Conservation (phyloP, 2,329 filamentous ascomycete genomes). For the Botrytis porri region DNA sequence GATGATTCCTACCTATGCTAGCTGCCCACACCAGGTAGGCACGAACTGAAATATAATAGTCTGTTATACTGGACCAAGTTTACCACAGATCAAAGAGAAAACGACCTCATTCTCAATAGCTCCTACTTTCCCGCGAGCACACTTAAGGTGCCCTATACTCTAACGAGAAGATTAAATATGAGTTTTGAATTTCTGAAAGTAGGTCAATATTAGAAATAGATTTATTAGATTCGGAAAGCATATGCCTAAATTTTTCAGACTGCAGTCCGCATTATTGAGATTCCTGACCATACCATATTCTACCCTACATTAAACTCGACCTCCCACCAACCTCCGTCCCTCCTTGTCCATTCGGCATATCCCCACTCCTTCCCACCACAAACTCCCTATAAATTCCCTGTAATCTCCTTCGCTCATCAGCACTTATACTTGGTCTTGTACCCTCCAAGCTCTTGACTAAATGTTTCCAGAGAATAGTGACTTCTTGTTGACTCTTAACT, state of each 20-base stretch:
- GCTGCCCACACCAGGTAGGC: background rate
- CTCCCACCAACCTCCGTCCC: conserved; percentile 89
- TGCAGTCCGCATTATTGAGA: background rate
- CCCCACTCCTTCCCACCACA: conserved; percentile 85
- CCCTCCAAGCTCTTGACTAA: conserved; percentile 71
- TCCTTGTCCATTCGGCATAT: conserved; percentile 91
- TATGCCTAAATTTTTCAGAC: background rate
- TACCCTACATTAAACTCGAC: conserved; percentile 74
- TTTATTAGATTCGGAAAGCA: background rate
- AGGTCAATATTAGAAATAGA: background rate
- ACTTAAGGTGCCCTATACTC: background rate
- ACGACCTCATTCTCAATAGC: background rate
- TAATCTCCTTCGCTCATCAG: conserved; percentile 70
- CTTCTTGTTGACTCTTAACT: conserved; percentile 57
- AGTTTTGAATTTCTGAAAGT: background rate
- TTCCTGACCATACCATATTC: background rate
- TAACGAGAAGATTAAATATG: background rate
- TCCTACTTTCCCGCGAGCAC: background rate
- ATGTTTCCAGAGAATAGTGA: conserved; percentile 81
- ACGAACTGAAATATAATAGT: background rate
- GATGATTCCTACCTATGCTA: background rate
- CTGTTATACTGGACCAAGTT: background rate
- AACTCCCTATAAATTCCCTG: conserved; percentile 88
- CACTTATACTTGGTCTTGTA: conserved; percentile 80
- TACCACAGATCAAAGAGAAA: background rate